phyloP scores from a whole-genome alignment of 1,284 basidiomycete genomes.

The Xerocomus amazonicus region DNA sequence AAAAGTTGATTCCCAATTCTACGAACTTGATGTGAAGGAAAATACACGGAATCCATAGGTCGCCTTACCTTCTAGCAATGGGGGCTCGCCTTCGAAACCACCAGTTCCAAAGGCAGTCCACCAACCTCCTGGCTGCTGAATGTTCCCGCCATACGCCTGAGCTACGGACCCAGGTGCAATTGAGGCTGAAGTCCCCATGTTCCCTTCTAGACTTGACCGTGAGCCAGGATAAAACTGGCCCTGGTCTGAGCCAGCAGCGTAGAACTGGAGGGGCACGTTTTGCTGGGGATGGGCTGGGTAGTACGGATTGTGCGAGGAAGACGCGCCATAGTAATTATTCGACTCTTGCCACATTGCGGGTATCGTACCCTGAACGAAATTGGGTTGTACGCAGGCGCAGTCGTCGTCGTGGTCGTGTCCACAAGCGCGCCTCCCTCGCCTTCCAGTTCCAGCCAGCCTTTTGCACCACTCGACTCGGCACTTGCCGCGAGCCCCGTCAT shows the following conservation, averaged over 20 bases:
- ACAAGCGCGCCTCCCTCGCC: neutral
- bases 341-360: conserved; percentile 68
- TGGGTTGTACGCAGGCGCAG: conserved; percentile 5
- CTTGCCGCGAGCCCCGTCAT: conserved; percentile 29
- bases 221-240: conserved; percentile 64
- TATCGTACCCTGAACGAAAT: neutral
- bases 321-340: conserved; percentile 45
- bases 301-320: conserved; percentile 55
- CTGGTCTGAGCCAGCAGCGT: conserved; percentile 51
- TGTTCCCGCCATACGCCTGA: conserved; percentile 64
- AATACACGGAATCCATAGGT: neutral
- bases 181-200: conserved; percentile 54
- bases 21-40: conserved; percentile 6
- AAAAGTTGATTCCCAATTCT: conserved; percentile 98
- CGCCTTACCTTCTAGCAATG: conserved; percentile 80
- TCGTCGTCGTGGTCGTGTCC: conserved; percentile 16
- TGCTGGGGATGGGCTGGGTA: conserved; percentile 49
- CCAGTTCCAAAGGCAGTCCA: conserved; percentile 96
- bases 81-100: conserved; percentile 92
- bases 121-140: conserved; percentile 69
- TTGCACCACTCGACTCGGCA: conserved; percentile 20
- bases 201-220: conserved; percentile 70
- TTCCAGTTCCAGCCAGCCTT: too few species aligned
- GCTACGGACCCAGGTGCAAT: conserved; percentile 45
- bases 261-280: conserved; percentile 71